Percentiles rank a stretch among this genome's conserved stretches.
These are phyloP conservation scores for Melianthus villosus DNA, from an alignment of 441 rosid species.

Conservation along the genomic window DNA sequence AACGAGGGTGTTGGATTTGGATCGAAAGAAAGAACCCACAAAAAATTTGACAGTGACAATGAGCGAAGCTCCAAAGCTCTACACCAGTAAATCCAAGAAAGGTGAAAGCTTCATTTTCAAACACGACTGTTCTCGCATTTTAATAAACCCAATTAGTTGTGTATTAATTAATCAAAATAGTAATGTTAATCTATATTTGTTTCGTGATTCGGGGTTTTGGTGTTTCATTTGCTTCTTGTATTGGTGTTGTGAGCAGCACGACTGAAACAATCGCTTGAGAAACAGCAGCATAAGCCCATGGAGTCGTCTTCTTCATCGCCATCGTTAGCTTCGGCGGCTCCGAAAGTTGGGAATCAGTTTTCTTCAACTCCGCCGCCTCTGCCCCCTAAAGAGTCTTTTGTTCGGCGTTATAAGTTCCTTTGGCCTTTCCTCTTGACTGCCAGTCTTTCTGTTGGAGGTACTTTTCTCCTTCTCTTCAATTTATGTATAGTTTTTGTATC, in stretches of 20 bases:
- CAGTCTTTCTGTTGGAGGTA: constrained; percentile 76
- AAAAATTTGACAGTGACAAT: constrained; percentile 16
- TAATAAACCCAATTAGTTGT: too few species aligned
- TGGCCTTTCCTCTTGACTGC: constrained; percentile 76
- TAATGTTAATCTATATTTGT: neutral
- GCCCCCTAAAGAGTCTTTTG: constrained; percentile 66
- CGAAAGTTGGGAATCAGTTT: constrained; percentile 26
- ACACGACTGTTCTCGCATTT: too few species aligned
- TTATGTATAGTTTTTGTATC: neutral
- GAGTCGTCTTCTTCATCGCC: constrained; percentile 1
- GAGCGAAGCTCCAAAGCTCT: constrained; percentile 64
- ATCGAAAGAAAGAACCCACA: too few species aligned
- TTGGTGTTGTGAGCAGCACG: neutral
- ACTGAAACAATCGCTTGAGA: neutral
- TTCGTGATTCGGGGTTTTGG: neutral
- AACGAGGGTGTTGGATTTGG: too few species aligned
- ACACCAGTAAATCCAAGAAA: constrained; percentile 59
- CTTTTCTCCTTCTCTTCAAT: neutral
- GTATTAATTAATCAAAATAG: too few species aligned
- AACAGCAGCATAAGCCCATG: too few species aligned
- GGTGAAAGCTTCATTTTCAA: constrained; percentile 15
- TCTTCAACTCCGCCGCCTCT: constrained; percentile 30
- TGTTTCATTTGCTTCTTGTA: neutral
- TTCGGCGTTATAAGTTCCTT: constrained; percentile 62
- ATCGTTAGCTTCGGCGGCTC: constrained; percentile 36